These are phyloP conservation scores for Rhizopus sp. DNA, from an alignment of 371 early-diverging fungal species.

Conservation along the genomic window DNA sequence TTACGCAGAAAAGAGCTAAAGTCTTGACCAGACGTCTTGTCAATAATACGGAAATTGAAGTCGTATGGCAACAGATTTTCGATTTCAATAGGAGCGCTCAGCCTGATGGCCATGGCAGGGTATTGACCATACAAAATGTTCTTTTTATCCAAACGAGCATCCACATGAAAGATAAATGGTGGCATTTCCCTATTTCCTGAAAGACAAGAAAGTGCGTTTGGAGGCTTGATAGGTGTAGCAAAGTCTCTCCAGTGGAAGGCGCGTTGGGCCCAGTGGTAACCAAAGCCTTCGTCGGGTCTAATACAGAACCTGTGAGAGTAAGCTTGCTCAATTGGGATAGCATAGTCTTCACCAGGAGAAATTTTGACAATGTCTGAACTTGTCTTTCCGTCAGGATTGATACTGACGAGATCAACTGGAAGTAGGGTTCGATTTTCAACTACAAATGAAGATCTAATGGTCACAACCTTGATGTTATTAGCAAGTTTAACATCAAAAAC, in stretches of 20 bases:
- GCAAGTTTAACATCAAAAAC: constrained; percentile 86
- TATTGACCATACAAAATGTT: constrained; percentile 65
- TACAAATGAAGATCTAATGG: constrained; percentile 84
- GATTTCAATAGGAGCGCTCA: constrained; percentile 91
- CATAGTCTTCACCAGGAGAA: constrained; percentile 79
- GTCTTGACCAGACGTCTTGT: constrained; percentile 70
- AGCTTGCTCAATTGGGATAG: constrained; percentile 86
- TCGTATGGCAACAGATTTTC: constrained; percentile 95
- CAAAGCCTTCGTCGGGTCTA: constrained; percentile 84
- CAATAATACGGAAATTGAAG: constrained; percentile 76
- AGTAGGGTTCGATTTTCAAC: constrained; percentile 82
- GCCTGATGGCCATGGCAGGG: constrained; percentile 80
- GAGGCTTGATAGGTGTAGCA: constrained; percentile 40
- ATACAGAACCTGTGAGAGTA: constrained; percentile 78
- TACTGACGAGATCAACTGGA: constrained; percentile 79
- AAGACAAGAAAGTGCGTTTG: constrained; percentile 29
- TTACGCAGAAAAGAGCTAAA: constrained; percentile 65
- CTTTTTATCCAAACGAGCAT: constrained; percentile 54
- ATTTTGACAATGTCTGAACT: constrained; percentile 52
- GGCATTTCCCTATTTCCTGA: constrained; percentile 52
- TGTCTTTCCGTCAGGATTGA: constrained; percentile 64
- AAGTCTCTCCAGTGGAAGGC: constrained; percentile 75
- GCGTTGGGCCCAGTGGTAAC: constrained; percentile 75
- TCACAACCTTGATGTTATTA: constrained; percentile 89
- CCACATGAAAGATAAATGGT: constrained; percentile 76